These are phyloP conservation scores for Colletotrichum sidae DNA, from an alignment of 2,329 filamentous ascomycete genomes.

Conservation along the genomic window DNA sequence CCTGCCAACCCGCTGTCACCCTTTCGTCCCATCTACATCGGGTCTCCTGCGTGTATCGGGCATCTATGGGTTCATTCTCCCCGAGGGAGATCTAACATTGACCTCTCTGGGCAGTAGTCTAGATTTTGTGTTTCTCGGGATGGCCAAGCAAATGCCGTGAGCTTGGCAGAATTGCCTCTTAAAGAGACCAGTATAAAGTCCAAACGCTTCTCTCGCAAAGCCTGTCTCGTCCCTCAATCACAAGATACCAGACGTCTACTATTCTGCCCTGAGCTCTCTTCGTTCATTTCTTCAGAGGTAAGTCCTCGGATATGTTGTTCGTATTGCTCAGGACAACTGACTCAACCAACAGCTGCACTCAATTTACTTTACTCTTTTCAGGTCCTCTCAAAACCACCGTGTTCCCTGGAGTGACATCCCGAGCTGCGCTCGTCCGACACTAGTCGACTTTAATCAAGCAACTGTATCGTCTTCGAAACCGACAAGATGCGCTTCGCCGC, in stretches of 20 bases:
- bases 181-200: conserved; percentile 49
- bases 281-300: conserved; percentile 62
- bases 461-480: conserved; percentile 41
- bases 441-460: conserved; percentile 46
- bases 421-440: conserved; percentile 57
- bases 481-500: conserved; percentile 63
- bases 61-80: conserved; percentile 14
- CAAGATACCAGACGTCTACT: conserved; percentile 35
- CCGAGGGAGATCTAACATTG: conserved; percentile 18
- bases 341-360: conserved; percentile 57
- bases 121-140: conserved; percentile 5
- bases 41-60: conserved; percentile 26
- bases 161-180: conserved; percentile 10
- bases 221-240: conserved; percentile 37
- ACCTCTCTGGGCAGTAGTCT: conserved; percentile 28
- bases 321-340: conserved; percentile 39
- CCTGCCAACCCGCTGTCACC: no score
- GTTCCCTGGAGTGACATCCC: conserved; percentile 50
- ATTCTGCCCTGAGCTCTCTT: conserved; percentile 47
- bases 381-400: conserved; percentile 33
- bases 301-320: conserved; percentile 34
- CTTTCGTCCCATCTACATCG: conserved; percentile 20
- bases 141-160: neutral
- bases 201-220: conserved; percentile 39
- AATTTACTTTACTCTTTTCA: conserved; percentile 57